Conservation (phyloP, 2,329 filamentous ascomycete species). For the Shiraia sp. region DNA sequence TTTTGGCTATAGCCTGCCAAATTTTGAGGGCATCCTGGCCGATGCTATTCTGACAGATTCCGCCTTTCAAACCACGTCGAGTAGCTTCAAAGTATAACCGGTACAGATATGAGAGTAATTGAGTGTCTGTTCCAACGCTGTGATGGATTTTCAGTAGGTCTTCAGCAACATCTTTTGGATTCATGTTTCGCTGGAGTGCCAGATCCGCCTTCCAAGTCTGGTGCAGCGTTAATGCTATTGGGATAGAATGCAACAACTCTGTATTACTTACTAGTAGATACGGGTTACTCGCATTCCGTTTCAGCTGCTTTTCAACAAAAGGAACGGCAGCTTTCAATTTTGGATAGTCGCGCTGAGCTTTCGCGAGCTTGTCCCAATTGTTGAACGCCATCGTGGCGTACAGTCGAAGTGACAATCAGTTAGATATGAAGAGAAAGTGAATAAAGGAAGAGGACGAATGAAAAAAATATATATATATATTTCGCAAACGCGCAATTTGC, state of each 20-base stretch:
- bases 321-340: slow-evolving; percentile 41
- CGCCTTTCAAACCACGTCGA: slow-evolving; percentile 7
- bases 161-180: slow-evolving; percentile 10
- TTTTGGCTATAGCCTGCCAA: slow-evolving; percentile 36
- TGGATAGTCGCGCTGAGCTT: slow-evolving; percentile 36
- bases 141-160: slow-evolving; percentile 22
- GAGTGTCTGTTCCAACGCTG: slow-evolving; percentile 28
- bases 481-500: slow-evolving; percentile 6
- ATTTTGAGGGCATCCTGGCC: slow-evolving; percentile 26
- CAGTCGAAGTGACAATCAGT: background rate
- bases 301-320: slow-evolving; percentile 38
- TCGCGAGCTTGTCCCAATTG: slow-evolving; percentile 38
- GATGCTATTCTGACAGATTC: slow-evolving; percentile 12
- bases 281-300: slow-evolving; percentile 42
- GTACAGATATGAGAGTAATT: slow-evolving; percentile 35
- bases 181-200: slow-evolving; percentile 19
- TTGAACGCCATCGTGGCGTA: slow-evolving; percentile 36
- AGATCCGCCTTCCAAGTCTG: slow-evolving; percentile 41
- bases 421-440: slow-evolving; percentile 2
- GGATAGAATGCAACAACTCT: background rate
- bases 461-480: slow-evolving; percentile 5
- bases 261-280: slow-evolving; percentile 32
- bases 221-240: slow-evolving; percentile 4
- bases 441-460: background rate
- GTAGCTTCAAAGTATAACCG: slow-evolving; percentile 22